Evolutionary conservation across 1,284 basidiomycete genomes (phyloP).

Genomic region (Tremellales sp.): DNA sequence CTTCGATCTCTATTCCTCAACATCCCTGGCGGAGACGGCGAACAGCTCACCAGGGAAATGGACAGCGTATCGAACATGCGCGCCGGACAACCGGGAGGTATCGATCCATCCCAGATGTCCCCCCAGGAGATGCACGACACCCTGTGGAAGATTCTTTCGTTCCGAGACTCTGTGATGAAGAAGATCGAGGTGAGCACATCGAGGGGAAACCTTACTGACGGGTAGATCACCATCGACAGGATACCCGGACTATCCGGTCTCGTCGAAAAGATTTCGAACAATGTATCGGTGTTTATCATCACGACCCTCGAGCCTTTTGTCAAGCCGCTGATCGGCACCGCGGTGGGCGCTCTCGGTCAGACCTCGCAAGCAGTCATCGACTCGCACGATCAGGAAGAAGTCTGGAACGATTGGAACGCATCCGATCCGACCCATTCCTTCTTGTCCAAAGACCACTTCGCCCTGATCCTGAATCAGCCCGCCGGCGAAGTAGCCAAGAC

Average conservation of each 20-base stretch:
- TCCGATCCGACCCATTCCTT: slow-evolving; percentile 73
- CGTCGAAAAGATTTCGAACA: slow-evolving; percentile 77
- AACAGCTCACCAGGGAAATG: slow-evolving; percentile 65
- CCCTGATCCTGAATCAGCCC: slow-evolving; percentile 54
- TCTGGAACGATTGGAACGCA: slow-evolving; percentile 72
- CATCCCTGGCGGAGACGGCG: slow-evolving; percentile 58
- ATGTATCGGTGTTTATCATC: slow-evolving; percentile 75
- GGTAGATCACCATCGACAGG: slow-evolving; percentile 62
- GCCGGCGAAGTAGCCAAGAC: slow-evolving; percentile 69
- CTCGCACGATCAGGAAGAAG: slow-evolving; percentile 70
- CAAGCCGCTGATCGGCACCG: slow-evolving; percentile 73
- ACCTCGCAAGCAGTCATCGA: slow-evolving; percentile 74
- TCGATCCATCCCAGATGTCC: slow-evolving; percentile 71
- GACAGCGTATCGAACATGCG: slow-evolving; percentile 68
- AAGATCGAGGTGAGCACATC: slow-evolving; percentile 67
- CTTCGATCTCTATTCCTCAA: slow-evolving; percentile 50
- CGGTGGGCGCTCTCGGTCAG: slow-evolving; percentile 59
- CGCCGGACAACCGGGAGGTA: slow-evolving; percentile 55
- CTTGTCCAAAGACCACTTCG: slow-evolving; percentile 47
- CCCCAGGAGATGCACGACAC: slow-evolving; percentile 78
- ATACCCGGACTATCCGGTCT: slow-evolving; percentile 59
- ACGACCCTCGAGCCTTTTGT: slow-evolving; percentile 67
- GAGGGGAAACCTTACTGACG: too few relatives aligned
- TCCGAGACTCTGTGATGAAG: slow-evolving; percentile 80
- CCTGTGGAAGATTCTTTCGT: slow-evolving; percentile 80